Evolutionary conservation across 192 early-diverging fungal genomes (phyloP), one percentile per base, ranked within the genome.

Genomic region (Physocladia obscura): DNA sequence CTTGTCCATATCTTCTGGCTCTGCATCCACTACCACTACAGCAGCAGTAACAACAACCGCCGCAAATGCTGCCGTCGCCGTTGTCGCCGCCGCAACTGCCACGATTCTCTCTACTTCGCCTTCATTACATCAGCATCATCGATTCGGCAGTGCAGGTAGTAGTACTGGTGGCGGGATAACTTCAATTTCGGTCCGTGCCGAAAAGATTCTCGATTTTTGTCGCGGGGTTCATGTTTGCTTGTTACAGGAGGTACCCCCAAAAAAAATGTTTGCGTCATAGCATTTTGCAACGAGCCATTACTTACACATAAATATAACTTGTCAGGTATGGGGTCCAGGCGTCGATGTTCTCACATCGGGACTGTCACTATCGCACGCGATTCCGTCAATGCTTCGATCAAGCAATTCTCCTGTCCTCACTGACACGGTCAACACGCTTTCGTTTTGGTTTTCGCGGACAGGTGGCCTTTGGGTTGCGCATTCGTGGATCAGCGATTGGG

Each of bases 251-350:
- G 69, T 70, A 21, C n/a, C n/a, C n/a, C n/a, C n/a, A n/a, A n/a
- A n/a, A n/a, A n/a, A n/a, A n/a, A n/a, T n/a, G n/a, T n/a, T n/a
- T n/a, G n/a, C n/a, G n/a, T n/a, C n/a, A n/a, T n/a, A n/a, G n/a
- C n/a, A n/a, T n/a, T n/a, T n/a, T n/a, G n/a, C n/a, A n/a, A n/a
- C n/a, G n/a, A n/a, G 19, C 22, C 17, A 22, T 55, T 13, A 39
- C 19, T 19, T 64, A 0, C 19, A 57, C 19, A 24, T 64, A 29
- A n/a, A n/a, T n/a, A n/a, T n/a, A n/a, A n/a, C n/a, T n/a, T n/a
- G n/a, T n/a, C n/a, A 71, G 69, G 69, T 71, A n/a, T 71, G 69
- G 69, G 69, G 69, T 0, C 69, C 69, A 21, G 69, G 69, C 19
- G 69, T 71, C 4, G 69, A 71, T 62, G 27, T 59, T 2, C 48